Evolutionary conservation across 352 stramenopile genomes (phyloP).

Genomic region (Phytophthora pisi): DNA sequence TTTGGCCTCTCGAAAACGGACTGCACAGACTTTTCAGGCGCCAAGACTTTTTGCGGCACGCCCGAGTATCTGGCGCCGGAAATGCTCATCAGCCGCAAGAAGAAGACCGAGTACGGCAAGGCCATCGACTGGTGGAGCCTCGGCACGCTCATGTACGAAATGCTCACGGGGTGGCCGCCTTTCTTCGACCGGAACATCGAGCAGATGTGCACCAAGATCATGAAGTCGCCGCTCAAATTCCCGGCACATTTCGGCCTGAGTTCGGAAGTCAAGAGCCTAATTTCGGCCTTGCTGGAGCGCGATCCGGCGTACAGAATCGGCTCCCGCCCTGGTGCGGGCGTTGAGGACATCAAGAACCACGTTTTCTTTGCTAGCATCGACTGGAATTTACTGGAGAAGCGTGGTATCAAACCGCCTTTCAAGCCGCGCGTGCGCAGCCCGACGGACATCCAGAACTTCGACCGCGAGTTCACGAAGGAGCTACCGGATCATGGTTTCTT

Average conservation of each 20-base stretch:
- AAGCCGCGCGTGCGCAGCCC: slow-evolving; percentile 80
- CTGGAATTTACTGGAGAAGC: slow-evolving; percentile 74
- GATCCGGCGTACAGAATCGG: slow-evolving; percentile 72
- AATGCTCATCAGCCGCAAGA: slow-evolving; percentile 90
- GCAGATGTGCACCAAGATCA: slow-evolving; percentile 92
- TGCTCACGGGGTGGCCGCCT: slow-evolving; percentile 93
- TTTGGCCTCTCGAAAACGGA: slow-evolving; percentile 94
- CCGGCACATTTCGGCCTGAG: slow-evolving; percentile 82
- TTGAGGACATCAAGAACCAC: slow-evolving; percentile 81
- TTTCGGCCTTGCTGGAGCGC: slow-evolving; percentile 75
- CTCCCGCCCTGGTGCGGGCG: slow-evolving; percentile 67
- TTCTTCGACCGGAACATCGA: slow-evolving; percentile 94
- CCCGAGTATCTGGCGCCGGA: slow-evolving; percentile 90
- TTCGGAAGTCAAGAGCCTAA: slow-evolving; percentile 78
- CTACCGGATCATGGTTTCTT: slow-evolving; percentile 77
- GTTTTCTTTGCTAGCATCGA: slow-evolving; percentile 84
- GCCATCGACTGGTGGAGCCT: slow-evolving; percentile 95
- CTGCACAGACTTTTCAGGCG: slow-evolving; percentile 76
- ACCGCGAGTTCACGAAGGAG: slow-evolving; percentile 89
- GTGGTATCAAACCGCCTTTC: slow-evolving; percentile 82
- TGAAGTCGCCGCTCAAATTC: slow-evolving; percentile 89
- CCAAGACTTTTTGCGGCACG: slow-evolving; percentile 90
- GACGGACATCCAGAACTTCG: slow-evolving; percentile 90
- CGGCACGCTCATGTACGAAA: slow-evolving; percentile 94
- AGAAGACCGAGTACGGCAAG: slow-evolving; percentile 91